A percentile compares a stretch with the other conserved stretches of the same genome.
Evolutionary conservation across 306 rosid species (phyloP).

Genomic region (Inga leiocalycina): DNA sequence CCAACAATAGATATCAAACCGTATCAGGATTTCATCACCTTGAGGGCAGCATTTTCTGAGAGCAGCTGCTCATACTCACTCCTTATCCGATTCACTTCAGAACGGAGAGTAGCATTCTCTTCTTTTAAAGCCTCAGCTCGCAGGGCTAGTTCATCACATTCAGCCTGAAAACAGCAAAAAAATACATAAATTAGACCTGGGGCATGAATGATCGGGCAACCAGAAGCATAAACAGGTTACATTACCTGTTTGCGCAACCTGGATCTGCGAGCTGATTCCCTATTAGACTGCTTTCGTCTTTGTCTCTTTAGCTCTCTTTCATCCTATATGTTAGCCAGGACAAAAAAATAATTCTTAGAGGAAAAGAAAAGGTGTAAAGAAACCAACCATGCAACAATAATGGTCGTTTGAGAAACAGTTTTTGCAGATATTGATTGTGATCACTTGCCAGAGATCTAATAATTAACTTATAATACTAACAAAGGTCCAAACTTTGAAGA

Average conservation of each 20-base stretch:
- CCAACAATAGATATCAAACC: conserved; percentile 15
- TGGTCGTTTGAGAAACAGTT: conserved; percentile 4
- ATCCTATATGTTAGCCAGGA: conserved; percentile 57
- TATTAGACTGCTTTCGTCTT: conserved; percentile 93
- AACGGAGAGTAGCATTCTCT: conserved; percentile 79
- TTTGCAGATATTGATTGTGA: not conserved
- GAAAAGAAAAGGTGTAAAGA: conserved; percentile 12
- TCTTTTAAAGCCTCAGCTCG: conserved; percentile 87
- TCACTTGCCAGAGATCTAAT: not conserved
- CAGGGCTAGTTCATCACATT: conserved; percentile 94
- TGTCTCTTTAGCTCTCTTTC: conserved; percentile 96
- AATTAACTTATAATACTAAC: not conserved
- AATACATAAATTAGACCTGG: conserved; percentile 7
- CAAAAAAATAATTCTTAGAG: not conserved
- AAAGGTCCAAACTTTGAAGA: not conserved
- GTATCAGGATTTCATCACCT: conserved; percentile 58
- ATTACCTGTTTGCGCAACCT: conserved; percentile 97
- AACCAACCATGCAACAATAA: conserved; percentile 13
- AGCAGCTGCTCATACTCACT: conserved; percentile 87
- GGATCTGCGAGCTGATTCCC: conserved; percentile 98
- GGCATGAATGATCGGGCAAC: conserved; percentile 28
- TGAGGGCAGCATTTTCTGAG: conserved; percentile 82
- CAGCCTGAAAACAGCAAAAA: conserved; percentile 63
- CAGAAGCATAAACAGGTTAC: conserved; percentile 20
- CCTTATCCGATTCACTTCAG: conserved; percentile 81